Conservation (phyloP, 306 rosid species). For the Casuarina glauca region DNA sequence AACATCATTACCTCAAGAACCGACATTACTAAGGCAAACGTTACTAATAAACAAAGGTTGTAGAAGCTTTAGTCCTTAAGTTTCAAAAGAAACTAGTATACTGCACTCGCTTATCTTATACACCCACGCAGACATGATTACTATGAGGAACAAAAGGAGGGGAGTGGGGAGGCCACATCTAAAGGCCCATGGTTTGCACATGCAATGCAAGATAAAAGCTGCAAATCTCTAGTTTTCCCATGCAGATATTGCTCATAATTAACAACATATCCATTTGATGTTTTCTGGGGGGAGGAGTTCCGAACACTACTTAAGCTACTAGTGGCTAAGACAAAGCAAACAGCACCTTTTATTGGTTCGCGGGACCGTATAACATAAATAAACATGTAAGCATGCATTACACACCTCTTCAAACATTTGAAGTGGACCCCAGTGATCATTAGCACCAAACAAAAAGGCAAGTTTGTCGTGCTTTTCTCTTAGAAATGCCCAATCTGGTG, state of each 20-base stretch:
- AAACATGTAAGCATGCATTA: background rate
- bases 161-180: slow-evolving; percentile 15
- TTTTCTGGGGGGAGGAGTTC: background rate
- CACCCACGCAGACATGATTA: background rate
- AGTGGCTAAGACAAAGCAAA: too few species aligned
- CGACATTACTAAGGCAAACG: background rate
- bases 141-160: background rate
- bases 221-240: slow-evolving; percentile 13
- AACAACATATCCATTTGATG: background rate
- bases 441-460: slow-evolving; percentile 71
- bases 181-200: slow-evolving; percentile 11
- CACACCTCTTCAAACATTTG: slow-evolving; percentile 79
- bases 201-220: background rate
- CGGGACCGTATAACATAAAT: background rate
- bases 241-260: background rate
- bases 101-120: background rate
- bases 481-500: slow-evolving; percentile 82
- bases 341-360: too few species aligned
- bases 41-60: background rate
- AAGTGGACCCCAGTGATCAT: slow-evolving; percentile 97
- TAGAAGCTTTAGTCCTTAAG: background rate
- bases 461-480: slow-evolving; percentile 57
- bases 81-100: background rate
- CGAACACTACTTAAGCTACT: too few species aligned
- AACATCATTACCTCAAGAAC: background rate